Conservation (phyloP, 2,329 filamentous ascomycete species). For the Scedosporium minutisporum region DNA sequence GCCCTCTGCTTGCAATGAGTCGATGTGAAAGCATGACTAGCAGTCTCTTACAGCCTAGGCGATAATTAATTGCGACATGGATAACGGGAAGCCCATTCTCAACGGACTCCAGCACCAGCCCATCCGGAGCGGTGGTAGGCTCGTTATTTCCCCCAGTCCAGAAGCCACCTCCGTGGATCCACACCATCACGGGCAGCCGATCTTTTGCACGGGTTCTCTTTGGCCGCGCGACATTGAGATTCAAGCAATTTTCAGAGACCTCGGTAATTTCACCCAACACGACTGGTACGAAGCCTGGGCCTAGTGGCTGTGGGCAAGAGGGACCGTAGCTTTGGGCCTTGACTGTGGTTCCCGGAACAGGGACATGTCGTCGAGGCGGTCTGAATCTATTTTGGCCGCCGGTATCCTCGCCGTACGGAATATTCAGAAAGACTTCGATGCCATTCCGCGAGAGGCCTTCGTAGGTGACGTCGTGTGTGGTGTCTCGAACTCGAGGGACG, state of each 20-base stretch:
- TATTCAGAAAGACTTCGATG: slow-evolving; percentile 36
- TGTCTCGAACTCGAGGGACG: slow-evolving; percentile 9
- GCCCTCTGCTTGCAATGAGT: slow-evolving; percentile 34
- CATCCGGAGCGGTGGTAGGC: slow-evolving; percentile 23
- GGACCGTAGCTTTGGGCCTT: slow-evolving; percentile 29
- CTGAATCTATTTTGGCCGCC: slow-evolving; percentile 34
- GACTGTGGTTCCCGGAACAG: slow-evolving; percentile 21
- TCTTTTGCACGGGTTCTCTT: slow-evolving; percentile 9
- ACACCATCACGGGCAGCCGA: slow-evolving; percentile 45
- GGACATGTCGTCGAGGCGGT: slow-evolving; percentile 26
- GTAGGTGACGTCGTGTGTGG: slow-evolving; percentile 24
- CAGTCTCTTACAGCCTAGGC: slow-evolving; percentile 46
- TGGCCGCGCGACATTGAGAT: slow-evolving; percentile 24
- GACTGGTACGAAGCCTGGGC: slow-evolving; percentile 18
- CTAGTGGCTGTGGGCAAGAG: slow-evolving; percentile 33
- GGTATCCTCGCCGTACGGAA: slow-evolving; percentile 37
- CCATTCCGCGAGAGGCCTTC: slow-evolving; percentile 31
- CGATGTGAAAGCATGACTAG: slow-evolving; percentile 35
- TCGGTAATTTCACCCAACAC: slow-evolving; percentile 26
- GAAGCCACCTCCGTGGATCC: slow-evolving; percentile 48
- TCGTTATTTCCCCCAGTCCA: slow-evolving; percentile 22
- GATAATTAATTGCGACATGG: slow-evolving; percentile 57
- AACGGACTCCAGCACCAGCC: slow-evolving; percentile 23
- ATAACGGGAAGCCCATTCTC: slow-evolving; percentile 45
- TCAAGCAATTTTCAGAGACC: slow-evolving; percentile 26